phyloP scores from a whole-genome alignment of 345 rosid species.

The Gossypium bickii region DNA sequence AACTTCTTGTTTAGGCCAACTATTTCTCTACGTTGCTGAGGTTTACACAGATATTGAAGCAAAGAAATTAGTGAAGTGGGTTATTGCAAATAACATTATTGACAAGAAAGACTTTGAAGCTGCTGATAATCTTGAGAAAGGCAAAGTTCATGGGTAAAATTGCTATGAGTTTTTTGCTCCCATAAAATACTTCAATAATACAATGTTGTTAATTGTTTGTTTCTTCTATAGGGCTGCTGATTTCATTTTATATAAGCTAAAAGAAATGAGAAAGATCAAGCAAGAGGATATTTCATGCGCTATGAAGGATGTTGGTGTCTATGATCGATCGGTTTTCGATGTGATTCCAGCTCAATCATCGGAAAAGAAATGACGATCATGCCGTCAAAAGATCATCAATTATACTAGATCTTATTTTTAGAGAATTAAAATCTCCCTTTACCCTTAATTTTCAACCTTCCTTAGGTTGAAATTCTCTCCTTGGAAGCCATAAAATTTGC shows the following conservation, averaged over 20 bases:
- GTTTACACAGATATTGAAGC: slow-evolving; percentile 6
- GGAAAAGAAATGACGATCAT: not conserved
- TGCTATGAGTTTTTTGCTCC: not conserved
- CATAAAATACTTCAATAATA: not conserved
- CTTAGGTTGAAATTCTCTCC: not conserved
- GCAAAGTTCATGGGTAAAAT: slow-evolving; percentile 1
- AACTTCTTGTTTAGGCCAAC: slow-evolving; percentile 12
- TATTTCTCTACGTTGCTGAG: slow-evolving; percentile 11
- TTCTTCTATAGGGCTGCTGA: slow-evolving; percentile 2
- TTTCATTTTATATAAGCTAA: slow-evolving; percentile 49
- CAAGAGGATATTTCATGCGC: slow-evolving; percentile 56
- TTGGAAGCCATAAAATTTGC: not conserved
- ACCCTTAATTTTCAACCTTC: not conserved
- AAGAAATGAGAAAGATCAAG: slow-evolving; percentile 84
- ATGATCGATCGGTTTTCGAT: not conserved
- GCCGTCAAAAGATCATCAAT: not conserved
- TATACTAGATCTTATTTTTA: not conserved
- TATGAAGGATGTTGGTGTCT: slow-evolving; percentile 56
- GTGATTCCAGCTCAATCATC: not conserved
- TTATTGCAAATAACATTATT: not conserved
- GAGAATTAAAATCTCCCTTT: not conserved
- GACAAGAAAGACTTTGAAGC: not conserved
- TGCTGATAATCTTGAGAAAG: not conserved
- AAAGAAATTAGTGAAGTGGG: slow-evolving; percentile 9
- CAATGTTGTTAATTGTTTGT: not conserved